Base-by-base conservation (phyloP, 2,329 filamentous ascomycete species). In the Trichophyton benhamiae region DNA sequence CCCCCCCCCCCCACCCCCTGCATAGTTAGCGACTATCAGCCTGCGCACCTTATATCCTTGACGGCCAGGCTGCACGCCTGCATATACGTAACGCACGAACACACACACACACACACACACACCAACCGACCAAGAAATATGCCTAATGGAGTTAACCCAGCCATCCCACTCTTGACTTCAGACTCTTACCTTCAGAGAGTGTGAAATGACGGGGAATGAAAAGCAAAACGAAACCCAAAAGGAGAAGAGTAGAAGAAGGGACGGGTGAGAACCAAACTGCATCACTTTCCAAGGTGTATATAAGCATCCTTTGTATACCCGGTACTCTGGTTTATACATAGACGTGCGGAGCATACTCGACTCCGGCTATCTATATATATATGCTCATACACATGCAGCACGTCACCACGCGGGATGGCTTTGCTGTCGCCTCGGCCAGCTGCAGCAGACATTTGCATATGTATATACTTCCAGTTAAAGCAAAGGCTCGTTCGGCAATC, bases 51-150 rank as follows among this genome's bases (percentile, higher is more conserved):
- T n/a, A 53, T 53, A 53, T 53, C 22, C 49, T 53, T 30, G 49
- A 53, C 49, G 15, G 13, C 49, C 49, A 53, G 44, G 44, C 25
- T 11, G 13, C 13, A 4, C 9, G 22, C 22, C 49, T 30, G 22
- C 49, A 53, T 53, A 53, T 53, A 48, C 49, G 49, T 25, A 33
- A 53, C n/a, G 44, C 44, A 33, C 49, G 6, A 53, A 53, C 49
- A 33, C 22, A 20, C 46, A 33, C 49, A 33, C 22, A 11, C 46
- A 30, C 22, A 33, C 49, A 33, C 22, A 11, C 46, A 30, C 49
- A 11, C 48, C 48, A 33, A n/a, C 8, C 13, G 22, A n/a, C 49
- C 27, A 25, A 25, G 15, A 53, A 25, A 33, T 27, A 5, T 3
- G 22, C 49, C 49, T 33, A 33, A 33, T 30, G 22, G 49, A 33